Evolutionary conservation across 495 filamentous ascomycete species (phyloP).

Genomic region (Pseudoneurospora amorphoporcata): DNA sequence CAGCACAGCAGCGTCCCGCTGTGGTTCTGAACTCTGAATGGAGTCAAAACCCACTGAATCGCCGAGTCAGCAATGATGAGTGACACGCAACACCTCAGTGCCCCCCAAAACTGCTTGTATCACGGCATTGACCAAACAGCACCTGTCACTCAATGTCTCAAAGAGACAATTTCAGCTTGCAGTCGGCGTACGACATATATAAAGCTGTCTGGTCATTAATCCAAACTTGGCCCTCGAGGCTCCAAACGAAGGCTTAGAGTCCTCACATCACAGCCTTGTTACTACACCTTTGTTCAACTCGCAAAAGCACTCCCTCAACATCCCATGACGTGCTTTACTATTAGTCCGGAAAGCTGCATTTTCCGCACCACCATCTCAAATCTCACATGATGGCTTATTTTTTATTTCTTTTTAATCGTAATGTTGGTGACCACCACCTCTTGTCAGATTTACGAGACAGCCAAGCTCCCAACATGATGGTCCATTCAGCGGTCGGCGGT

Average conservation of each 20-base stretch:
- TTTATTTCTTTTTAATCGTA: background rate
- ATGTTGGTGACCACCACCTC: background rate
- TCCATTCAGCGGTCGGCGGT: background rate
- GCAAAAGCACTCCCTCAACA: background rate
- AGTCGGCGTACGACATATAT: background rate
- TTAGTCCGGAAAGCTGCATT: background rate
- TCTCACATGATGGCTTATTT: background rate
- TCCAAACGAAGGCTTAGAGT: background rate
- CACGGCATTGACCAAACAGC: background rate
- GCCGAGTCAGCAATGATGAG: background rate
- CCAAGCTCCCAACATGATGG: background rate
- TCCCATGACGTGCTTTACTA: background rate
- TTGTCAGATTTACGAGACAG: background rate
- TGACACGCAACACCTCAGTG: background rate
- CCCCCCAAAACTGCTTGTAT: background rate
- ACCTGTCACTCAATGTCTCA: background rate
- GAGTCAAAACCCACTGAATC: background rate
- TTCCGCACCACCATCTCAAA: background rate
- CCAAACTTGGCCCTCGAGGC: background rate
- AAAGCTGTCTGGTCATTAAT: background rate
- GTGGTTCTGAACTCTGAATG: background rate
- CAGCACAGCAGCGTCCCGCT: background rate
- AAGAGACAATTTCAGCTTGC: background rate
- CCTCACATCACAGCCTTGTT: background rate
- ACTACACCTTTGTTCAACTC: background rate